Percentiles rank a stretch among this genome's conserved stretches.
phyloP scores from a whole-genome alignment of 257 asterid species.

The Agastache rugosa region DNA sequence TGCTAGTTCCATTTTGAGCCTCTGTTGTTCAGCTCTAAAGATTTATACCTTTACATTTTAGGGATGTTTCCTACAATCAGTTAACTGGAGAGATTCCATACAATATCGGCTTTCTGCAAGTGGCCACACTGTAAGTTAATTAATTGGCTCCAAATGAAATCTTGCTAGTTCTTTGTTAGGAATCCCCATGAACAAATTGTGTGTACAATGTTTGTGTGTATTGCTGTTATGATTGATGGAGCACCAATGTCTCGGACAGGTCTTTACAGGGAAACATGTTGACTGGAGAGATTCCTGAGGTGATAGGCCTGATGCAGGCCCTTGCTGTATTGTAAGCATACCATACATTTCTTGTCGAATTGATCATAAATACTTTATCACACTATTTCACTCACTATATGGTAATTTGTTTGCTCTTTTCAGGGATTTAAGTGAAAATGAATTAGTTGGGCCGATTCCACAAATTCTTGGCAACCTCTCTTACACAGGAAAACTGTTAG shows the following conservation, averaged over 20 bases:
- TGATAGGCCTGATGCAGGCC: conserved; percentile 98
- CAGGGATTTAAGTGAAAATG: conserved; percentile 98
- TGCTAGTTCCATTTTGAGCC: background rate
- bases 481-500: conserved; percentile 97
- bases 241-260: conserved; percentile 43
- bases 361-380: too few species aligned
- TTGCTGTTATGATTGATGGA: background rate
- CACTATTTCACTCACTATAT: background rate
- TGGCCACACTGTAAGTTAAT: conserved; percentile 87
- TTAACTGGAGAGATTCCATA: conserved; percentile 94
- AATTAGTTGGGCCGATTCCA: conserved; percentile 88
- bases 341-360: conserved; percentile 20
- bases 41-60: conserved; percentile 34
- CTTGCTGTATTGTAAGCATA: conserved; percentile 92
- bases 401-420: background rate
- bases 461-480: conserved; percentile 88
- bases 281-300: conserved; percentile 92
- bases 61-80: conserved; percentile 94
- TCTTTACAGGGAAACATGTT: conserved; percentile 94
- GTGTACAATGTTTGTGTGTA: background rate
- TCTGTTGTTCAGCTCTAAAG: background rate
- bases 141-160: background rate
- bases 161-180: background rate
- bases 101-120: conserved; percentile 96
- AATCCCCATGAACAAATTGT: background rate